Percentiles rank a stretch among this genome's conserved stretches.
phyloP scores from a whole-genome alignment of 345 rosid species.

The Euphorbia tirucalli region DNA sequence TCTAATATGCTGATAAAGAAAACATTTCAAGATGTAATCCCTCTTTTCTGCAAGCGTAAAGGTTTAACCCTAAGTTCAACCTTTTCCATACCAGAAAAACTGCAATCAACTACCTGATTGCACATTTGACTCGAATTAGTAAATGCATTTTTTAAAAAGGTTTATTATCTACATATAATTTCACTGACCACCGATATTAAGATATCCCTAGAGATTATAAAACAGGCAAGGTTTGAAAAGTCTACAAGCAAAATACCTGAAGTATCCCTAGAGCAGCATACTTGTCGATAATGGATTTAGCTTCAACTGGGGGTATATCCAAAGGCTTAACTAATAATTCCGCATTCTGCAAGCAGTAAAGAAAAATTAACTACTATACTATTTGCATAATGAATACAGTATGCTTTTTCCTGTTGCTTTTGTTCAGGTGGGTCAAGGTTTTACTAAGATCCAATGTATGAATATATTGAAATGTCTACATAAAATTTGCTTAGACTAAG shows the following conservation, averaged over 20 bases:
- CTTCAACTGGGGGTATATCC: slow-evolving; percentile 48
- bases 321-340: slow-evolving; percentile 60
- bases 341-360: slow-evolving; percentile 45
- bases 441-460: background rate
- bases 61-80: background rate
- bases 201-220: background rate
- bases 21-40: background rate
- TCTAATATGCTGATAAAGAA: background rate
- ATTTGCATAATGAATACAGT: background rate
- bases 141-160: background rate
- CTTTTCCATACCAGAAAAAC: background rate
- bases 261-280: slow-evolving; percentile 89
- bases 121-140: background rate
- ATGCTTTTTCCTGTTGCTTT: background rate
- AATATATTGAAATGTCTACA: background rate
- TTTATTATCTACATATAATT: too few relatives aligned
- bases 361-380: slow-evolving; percentile 16
- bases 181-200: background rate
- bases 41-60: background rate
- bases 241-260: slow-evolving; percentile 50
- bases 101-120: background rate
- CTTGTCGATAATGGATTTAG: slow-evolving; percentile 71
- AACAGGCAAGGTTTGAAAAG: slow-evolving; percentile 1
- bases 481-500: background rate
- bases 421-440: background rate